A percentile compares a stretch with the other conserved stretches of the same genome.
Conservation (phyloP, 805 yeast species). For the Nakazawaea wickerhamii region DNA sequence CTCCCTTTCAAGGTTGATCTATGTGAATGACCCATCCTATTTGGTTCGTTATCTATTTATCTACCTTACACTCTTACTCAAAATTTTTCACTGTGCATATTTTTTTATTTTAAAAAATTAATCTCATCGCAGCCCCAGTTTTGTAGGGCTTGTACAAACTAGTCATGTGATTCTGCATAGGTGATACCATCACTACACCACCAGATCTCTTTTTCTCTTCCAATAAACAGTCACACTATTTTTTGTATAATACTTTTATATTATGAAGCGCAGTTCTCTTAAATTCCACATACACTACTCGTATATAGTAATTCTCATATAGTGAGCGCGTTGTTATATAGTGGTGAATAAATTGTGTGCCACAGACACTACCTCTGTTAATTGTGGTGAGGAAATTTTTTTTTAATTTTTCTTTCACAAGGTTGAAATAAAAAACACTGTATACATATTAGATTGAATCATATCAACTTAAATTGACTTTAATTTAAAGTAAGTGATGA, state of each 20-base stretch:
- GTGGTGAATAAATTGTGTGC: too few species aligned
- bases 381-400: not conserved
- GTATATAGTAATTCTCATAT: too few species aligned
- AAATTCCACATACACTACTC: too few species aligned
- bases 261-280: too few species aligned
- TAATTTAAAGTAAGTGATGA: constrained; percentile 2
- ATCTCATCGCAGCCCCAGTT: constrained; percentile 1
- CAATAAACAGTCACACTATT: too few species aligned
- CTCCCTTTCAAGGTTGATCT: constrained; percentile 77
- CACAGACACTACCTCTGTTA: not conserved
- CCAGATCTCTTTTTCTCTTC: too few species aligned
- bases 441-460: constrained; percentile 2
- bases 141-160: not conserved
- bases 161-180: not conserved
- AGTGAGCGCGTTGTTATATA: too few species aligned
- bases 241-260: too few species aligned
- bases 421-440: not conserved
- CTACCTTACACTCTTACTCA: not conserved
- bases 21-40: constrained; percentile 74
- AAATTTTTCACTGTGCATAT: constrained; percentile 9
- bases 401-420: not conserved
- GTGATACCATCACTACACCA: not conserved
- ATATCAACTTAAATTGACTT: constrained; percentile 1
- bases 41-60: not conserved
- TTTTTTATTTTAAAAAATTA: not conserved